These are phyloP conservation scores for Jackrogersella minutella DNA, from an alignment of 495 filamentous ascomycete species.

Conservation along the genomic window DNA sequence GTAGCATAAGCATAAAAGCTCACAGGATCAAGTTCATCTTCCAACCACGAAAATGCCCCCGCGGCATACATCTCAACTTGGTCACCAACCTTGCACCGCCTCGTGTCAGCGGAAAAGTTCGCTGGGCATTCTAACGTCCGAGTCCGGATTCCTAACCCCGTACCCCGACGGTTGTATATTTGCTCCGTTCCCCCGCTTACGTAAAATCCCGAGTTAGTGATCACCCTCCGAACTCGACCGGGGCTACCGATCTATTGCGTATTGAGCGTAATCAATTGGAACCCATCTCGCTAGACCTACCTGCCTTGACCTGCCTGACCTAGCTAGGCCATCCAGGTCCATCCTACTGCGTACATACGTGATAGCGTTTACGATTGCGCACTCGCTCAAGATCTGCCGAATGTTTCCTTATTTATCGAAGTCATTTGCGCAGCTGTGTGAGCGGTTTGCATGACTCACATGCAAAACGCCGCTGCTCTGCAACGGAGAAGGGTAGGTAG, in stretches of 20 bases:
- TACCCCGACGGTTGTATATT: constrained; percentile 15
- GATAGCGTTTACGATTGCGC: neutral
- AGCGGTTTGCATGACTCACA: constrained; percentile 37
- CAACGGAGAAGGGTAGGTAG: constrained; percentile 8
- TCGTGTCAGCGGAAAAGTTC: constrained; percentile 8
- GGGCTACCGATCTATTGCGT: neutral
- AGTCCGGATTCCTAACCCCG: constrained; percentile 31
- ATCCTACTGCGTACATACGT: no score
- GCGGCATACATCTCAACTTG: constrained; percentile 4
- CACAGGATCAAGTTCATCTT: constrained; percentile 27
- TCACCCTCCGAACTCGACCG: neutral
- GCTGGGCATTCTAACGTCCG: constrained; percentile 2
- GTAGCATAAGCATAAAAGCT: constrained; percentile 6
- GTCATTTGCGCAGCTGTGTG: constrained; percentile 22
- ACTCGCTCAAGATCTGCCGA: neutral
- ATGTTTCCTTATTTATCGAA: constrained; percentile 14
- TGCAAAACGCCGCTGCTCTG: constrained; percentile 17
- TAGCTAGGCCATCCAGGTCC: neutral
- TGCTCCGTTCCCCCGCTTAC: constrained; percentile 26
- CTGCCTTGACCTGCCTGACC: neutral
- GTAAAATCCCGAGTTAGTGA: constrained; percentile 23
- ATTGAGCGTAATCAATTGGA: neutral
- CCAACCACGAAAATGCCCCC: constrained; percentile 38
- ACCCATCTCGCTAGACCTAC: neutral
- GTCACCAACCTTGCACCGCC: constrained; percentile 17